Percentiles rank a stretch among this genome's conserved stretches.
Evolutionary conservation across 2,329 filamentous ascomycete genomes (phyloP).

Genomic region (Aspergillus carbonarius): DNA sequence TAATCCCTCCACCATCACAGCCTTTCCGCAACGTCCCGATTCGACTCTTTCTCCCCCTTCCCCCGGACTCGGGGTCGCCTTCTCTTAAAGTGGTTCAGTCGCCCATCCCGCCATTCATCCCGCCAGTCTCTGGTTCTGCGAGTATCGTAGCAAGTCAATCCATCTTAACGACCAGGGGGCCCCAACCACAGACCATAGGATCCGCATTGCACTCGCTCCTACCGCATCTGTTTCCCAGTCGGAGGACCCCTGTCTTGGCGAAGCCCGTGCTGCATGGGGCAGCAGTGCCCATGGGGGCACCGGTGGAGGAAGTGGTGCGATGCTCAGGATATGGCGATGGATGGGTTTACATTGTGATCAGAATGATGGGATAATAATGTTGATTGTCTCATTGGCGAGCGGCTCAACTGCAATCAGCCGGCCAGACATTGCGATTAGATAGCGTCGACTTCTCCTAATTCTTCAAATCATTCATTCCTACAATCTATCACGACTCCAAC

Average conservation of each 20-base stretch:
- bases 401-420: background rate
- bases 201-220: slow-evolving; percentile 72
- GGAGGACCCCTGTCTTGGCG: slow-evolving; percentile 78
- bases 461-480: background rate
- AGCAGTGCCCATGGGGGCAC: slow-evolving; percentile 74
- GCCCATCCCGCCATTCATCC: slow-evolving; percentile 58
- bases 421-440: background rate
- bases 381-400: background rate
- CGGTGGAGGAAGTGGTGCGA: slow-evolving; percentile 77
- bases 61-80: slow-evolving; percentile 52
- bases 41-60: slow-evolving; percentile 76
- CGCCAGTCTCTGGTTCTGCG: slow-evolving; percentile 13
- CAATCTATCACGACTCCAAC: background rate
- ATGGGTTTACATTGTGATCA: slow-evolving; percentile 80
- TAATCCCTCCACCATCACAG: slow-evolving; percentile 66
- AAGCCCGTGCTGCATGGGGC: slow-evolving; percentile 84
- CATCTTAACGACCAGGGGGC: slow-evolving; percentile 21
- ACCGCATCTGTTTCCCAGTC: slow-evolving; percentile 82
- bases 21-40: slow-evolving; percentile 81
- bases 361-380: slow-evolving; percentile 58
- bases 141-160: slow-evolving; percentile 27
- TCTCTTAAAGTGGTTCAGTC: slow-evolving; percentile 71
- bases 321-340: slow-evolving; percentile 88
- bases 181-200: slow-evolving; percentile 69
- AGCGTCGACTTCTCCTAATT: background rate